Evolutionary conservation across 192 early-diverging fungal genomes (phyloP), one percentile per base, ranked within the genome.

Genomic region (Backusella tuberculispora): DNA sequence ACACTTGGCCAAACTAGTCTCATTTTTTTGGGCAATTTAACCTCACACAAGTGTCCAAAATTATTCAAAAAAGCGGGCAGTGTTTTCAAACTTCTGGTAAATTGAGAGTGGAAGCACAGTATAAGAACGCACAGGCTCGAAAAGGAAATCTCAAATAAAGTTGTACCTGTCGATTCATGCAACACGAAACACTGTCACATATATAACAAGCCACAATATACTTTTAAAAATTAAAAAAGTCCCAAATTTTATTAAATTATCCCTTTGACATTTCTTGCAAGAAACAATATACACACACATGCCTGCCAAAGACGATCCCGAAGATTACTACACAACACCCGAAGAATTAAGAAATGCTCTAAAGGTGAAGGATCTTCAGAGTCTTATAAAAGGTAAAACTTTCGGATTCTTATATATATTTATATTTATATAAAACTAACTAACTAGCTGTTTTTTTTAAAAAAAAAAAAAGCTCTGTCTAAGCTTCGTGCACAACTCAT

Each of bases 401-500:
- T 17, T 19, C 17, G 15, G 2, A 34, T 34, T 66, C 17, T 15
- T 12, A 67, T 13, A 67, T 13, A 63, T 42, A 13, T 4, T 37
- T 1, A 67, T 5, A 67, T 6, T 9, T 10, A 67, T 21, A 17
- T 19, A 1, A 24, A 34, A 63, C n/a, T 10, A 63, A 42, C 41
- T 56, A 29, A 38, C 29, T 26, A 72, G 17, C 7, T 37, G 15
- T 69, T 6, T 69, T 24, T 67, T 44, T 26, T 63, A 24, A 10
- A 63, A 64, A 26, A 24, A 21, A 12, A 26, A 53, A 48, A 50
- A 73, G 72, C 48, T 37, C 13, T 73, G 5, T 43, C 56, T 26
- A 73, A 64, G 60, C 19, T 80, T 17, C 70, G 75, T 37, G 43
- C 45, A 5, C 79, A 80, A 29, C 42, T 80, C 17, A 44, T 37